Evolutionary conservation across 2,329 filamentous ascomycete species (phyloP).

Genomic region (Trichoderma sp.): DNA sequence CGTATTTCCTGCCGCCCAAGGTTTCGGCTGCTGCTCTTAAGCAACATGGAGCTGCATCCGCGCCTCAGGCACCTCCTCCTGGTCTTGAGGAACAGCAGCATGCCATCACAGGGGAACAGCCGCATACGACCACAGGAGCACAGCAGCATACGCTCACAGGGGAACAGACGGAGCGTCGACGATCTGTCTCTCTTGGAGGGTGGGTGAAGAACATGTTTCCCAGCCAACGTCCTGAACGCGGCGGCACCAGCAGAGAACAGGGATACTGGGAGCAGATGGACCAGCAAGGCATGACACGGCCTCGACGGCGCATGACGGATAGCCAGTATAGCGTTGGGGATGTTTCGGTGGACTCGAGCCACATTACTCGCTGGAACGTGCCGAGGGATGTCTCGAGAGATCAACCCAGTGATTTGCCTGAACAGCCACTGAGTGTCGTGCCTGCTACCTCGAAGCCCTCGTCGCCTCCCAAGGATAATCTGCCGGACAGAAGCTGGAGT

Average conservation of each 20-base stretch:
- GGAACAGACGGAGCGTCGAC: slow-evolving; percentile 10
- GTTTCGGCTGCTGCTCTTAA: slow-evolving; percentile 25
- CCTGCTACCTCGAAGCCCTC: not conserved
- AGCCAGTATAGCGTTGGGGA: slow-evolving; percentile 26
- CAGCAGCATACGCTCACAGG: not conserved
- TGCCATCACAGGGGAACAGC: not conserved
- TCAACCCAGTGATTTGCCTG: not conserved
- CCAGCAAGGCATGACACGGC: not conserved
- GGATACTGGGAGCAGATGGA: slow-evolving; percentile 34
- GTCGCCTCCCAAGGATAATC: not conserved
- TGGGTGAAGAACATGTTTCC: slow-evolving; percentile 51
- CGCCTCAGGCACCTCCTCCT: not conserved
- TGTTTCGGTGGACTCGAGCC: slow-evolving; percentile 33
- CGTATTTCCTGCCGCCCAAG: slow-evolving; percentile 28
- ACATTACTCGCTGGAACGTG: slow-evolving; percentile 40
- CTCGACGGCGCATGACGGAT: slow-evolving; percentile 21
- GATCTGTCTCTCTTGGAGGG: slow-evolving; percentile 36
- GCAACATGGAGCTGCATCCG: not conserved
- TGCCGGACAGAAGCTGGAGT: slow-evolving; percentile 25
- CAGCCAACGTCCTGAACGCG: slow-evolving; percentile 51
- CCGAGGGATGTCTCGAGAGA: slow-evolving; percentile 31
- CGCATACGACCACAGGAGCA: too few relatives aligned
- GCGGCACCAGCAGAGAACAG: slow-evolving; percentile 46
- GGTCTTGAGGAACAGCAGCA: not conserved
- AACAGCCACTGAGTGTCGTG: not conserved